A percentile compares a stretch with the other conserved stretches of the same genome.
phyloP scores from a whole-genome alignment of 768 basidiomycete species.

The Agrocybe pediades region DNA sequence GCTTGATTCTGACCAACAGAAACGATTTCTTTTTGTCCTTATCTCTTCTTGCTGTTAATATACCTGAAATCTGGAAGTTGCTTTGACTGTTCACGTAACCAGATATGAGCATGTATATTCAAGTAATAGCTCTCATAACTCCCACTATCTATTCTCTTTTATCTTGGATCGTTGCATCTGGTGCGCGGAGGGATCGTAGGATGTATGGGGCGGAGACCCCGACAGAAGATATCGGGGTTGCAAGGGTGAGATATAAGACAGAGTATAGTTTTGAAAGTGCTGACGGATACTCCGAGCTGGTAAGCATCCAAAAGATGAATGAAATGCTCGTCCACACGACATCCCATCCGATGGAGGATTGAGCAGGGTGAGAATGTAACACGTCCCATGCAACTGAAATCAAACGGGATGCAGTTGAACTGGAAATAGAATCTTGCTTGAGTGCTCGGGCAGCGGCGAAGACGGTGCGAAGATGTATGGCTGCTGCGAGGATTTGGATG shows the following conservation, averaged over 20 bases:
- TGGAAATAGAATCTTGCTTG: conserved; percentile 6
- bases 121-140: no score
- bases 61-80: no score
- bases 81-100: no score
- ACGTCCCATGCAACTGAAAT: conserved; percentile 32
- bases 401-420: conserved; percentile 18
- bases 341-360: conserved; percentile 67
- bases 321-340: conserved; percentile 56
- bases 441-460: conserved; percentile 24
- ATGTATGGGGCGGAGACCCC: conserved; percentile 28
- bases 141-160: no score
- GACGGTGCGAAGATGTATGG: conserved; percentile 37
- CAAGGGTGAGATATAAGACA: conserved; percentile 22
- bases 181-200: conserved; percentile 5
- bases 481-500: conserved; percentile 29
- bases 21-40: no score
- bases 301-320: conserved; percentile 37
- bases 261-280: conserved; percentile 13
- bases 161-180: background rate
- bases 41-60: no score
- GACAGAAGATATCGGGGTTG: conserved; percentile 25
- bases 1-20: no score
- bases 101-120: no score
- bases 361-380: conserved; percentile 57
- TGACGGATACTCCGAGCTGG: background rate